These are phyloP conservation scores for Triangularia verruculosa DNA, from an alignment of 2,329 filamentous ascomycete genomes.

Conservation along the genomic window DNA sequence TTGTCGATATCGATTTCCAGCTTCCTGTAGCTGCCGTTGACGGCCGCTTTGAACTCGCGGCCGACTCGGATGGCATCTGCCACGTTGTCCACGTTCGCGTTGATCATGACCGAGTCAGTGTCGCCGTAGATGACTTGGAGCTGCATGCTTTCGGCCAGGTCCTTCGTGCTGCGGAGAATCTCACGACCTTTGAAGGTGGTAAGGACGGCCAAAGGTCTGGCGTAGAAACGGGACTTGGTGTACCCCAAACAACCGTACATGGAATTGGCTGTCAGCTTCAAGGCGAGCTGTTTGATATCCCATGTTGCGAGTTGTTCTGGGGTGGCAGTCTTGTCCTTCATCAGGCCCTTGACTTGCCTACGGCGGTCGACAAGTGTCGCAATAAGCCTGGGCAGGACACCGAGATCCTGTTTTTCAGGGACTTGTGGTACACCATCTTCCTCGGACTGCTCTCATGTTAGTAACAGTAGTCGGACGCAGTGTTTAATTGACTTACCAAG, in stretches of 20 bases:
- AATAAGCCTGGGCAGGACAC: slow-evolving; percentile 87
- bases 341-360: slow-evolving; percentile 89
- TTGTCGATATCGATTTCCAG: slow-evolving; percentile 99
- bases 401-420: slow-evolving; percentile 71
- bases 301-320: slow-evolving; percentile 85
- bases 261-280: slow-evolving; percentile 97
- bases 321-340: slow-evolving; percentile 90
- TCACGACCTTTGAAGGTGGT: slow-evolving; percentile 97
- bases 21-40: slow-evolving; percentile 89
- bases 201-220: slow-evolving; percentile 87
- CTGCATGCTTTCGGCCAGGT: slow-evolving; percentile 85
- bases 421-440: slow-evolving; percentile 89
- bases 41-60: slow-evolving; percentile 88
- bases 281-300: slow-evolving; percentile 95
- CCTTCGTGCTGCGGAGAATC: slow-evolving; percentile 93
- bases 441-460: slow-evolving; percentile 49
- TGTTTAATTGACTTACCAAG: slow-evolving; percentile 53
- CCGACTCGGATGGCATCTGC: slow-evolving; percentile 88
- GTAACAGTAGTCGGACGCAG: background rate
- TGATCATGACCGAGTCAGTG: slow-evolving; percentile 99
- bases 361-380: slow-evolving; percentile 84
- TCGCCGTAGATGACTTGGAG: slow-evolving; percentile 98
- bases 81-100: slow-evolving; percentile 93
- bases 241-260: slow-evolving; percentile 99
- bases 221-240: slow-evolving; percentile 95